Evolutionary conservation across 371 early-diverging fungal genomes (phyloP).

Genomic region (Sporodiniella umbellata): DNA sequence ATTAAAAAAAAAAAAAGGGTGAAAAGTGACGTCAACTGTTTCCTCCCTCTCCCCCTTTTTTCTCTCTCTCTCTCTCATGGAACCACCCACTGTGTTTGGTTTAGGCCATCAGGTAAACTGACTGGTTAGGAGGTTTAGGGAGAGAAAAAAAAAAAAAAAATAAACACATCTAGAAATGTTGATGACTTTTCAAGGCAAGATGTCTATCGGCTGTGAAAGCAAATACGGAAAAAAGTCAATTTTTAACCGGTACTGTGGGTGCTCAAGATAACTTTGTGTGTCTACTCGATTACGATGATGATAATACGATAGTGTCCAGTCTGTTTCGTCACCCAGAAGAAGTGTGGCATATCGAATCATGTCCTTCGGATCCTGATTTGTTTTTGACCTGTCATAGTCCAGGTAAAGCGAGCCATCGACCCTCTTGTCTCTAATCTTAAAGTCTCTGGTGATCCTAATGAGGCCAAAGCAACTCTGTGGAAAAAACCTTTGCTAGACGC

Average conservation of each 20-base stretch:
- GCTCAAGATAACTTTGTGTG: conserved; percentile 60
- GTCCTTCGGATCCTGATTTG: conserved; percentile 56
- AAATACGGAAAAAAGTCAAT: conserved; percentile 66
- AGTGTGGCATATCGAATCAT: conserved; percentile 67
- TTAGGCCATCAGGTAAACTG: conserved; percentile 61
- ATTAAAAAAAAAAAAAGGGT: neutral
- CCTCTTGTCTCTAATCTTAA: neutral
- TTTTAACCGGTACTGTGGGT: conserved; percentile 74
- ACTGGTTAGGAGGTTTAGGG: neutral
- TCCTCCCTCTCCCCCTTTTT: no score
- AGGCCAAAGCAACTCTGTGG: conserved; percentile 38
- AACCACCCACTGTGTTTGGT: conserved; percentile 70
- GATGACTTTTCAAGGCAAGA: conserved; percentile 52
- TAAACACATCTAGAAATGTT: neutral
- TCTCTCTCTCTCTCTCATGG: no score
- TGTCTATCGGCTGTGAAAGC: conserved; percentile 64
- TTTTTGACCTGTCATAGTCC: conserved; percentile 65
- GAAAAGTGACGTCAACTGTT: no score
- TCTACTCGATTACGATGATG: conserved; percentile 72
- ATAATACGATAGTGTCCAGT: conserved; percentile 58
- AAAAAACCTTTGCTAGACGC: conserved; percentile 10
- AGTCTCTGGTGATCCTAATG: conserved; percentile 26
- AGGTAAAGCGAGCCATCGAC: conserved; percentile 23
- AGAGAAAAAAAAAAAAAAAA: no score
- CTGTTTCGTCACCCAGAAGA: conserved; percentile 70